Evolutionary conservation across 495 filamentous ascomycete genomes (phyloP).

Genomic region (Hyaloscypha hepaticicola): DNA sequence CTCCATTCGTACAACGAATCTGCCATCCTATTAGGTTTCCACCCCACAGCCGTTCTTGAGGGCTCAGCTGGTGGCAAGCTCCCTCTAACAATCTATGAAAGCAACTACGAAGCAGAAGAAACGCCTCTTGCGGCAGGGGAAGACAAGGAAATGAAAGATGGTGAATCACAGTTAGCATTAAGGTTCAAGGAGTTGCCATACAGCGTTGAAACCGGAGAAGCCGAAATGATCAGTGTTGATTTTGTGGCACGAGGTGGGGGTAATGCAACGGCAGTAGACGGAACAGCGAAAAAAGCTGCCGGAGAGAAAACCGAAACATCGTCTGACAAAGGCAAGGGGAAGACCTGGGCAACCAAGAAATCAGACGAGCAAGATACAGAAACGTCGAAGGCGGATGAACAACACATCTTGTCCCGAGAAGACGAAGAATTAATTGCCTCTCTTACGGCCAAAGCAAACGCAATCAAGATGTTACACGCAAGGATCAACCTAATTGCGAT

Average conservation of each 20-base stretch:
- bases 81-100: slow-evolving; percentile 88
- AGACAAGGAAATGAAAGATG: slow-evolving; percentile 74
- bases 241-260: slow-evolving; percentile 81
- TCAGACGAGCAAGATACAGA: slow-evolving; percentile 39
- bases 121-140: slow-evolving; percentile 47
- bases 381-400: slow-evolving; percentile 40
- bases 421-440: slow-evolving; percentile 71
- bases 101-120: slow-evolving; percentile 65
- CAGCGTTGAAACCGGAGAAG: slow-evolving; percentile 86
- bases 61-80: slow-evolving; percentile 67
- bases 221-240: slow-evolving; percentile 96
- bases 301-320: slow-evolving; percentile 22
- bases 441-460: slow-evolving; percentile 85
- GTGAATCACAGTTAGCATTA: slow-evolving; percentile 55
- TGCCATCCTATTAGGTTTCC: slow-evolving; percentile 78
- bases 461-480: slow-evolving; percentile 84
- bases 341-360: slow-evolving; percentile 34
- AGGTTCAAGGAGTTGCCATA: slow-evolving; percentile 84
- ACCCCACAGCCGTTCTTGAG: slow-evolving; percentile 46
- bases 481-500: slow-evolving; percentile 78
- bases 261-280: slow-evolving; percentile 65
- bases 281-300: slow-evolving; percentile 34
- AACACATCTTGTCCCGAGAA: slow-evolving; percentile 61
- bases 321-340: slow-evolving; percentile 35
- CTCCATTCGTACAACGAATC: slow-evolving; percentile 77